A percentile compares a stretch with the other conserved stretches of the same genome.
phyloP scores from a whole-genome alignment of 306 rosid species.

The Pyrus betulifolia region DNA sequence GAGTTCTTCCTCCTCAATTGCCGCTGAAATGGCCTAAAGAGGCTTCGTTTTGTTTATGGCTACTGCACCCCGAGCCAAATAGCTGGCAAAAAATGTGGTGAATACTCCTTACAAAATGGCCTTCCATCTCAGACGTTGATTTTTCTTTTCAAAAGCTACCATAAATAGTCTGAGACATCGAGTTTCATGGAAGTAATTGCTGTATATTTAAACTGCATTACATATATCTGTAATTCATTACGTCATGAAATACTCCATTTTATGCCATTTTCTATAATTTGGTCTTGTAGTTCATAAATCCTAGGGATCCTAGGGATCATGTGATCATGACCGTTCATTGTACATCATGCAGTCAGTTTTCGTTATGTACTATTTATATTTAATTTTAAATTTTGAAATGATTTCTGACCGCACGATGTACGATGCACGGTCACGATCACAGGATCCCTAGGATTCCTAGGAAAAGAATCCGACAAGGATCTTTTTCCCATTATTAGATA shows the following conservation, averaged over 20 bases:
- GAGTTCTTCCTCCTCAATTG: conserved; percentile 98
- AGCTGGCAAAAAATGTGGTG: conserved; percentile 82
- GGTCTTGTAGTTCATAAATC: not conserved
- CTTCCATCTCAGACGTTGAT: not conserved
- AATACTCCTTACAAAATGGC: conserved; percentile 11
- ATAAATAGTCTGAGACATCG: too few relatives aligned
- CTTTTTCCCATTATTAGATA: too few relatives aligned
- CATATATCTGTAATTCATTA: not conserved
- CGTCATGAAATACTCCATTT: not conserved
- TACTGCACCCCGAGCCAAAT: conserved; percentile 86
- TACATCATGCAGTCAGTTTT: too few relatives aligned
- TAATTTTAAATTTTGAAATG: too few relatives aligned
- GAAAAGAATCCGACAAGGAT: too few relatives aligned
- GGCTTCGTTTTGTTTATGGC: conserved; percentile 97
- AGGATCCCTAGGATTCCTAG: too few relatives aligned
- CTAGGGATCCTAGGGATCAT: not conserved
- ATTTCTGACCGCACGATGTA: too few relatives aligned
- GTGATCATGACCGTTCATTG: too few relatives aligned
- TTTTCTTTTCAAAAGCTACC: not conserved
- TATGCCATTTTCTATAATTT: not conserved
- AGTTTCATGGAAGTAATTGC: not conserved
- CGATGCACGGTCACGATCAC: too few relatives aligned
- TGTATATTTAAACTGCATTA: not conserved
- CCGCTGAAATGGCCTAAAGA: conserved; percentile 96
- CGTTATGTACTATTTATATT: too few relatives aligned